phyloP scores from a whole-genome alignment of 805 yeast genomes.

The Yamadazyma laniorum region DNA sequence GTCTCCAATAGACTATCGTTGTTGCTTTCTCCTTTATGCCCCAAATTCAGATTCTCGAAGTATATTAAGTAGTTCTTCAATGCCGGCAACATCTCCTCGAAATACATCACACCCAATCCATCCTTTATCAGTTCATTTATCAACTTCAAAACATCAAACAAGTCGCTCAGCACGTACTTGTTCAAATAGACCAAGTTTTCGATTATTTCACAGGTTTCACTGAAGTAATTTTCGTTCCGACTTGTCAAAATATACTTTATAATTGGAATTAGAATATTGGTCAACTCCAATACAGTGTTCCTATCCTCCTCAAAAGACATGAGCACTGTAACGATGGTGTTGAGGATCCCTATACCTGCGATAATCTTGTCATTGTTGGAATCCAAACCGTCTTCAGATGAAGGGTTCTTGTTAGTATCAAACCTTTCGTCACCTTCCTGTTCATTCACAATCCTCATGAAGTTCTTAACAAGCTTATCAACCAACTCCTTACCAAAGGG shows the following conservation, averaged over 20 bases:
- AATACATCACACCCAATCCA: slow-evolving; percentile 55
- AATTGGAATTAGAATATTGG: slow-evolving; percentile 67
- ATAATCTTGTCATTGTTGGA: slow-evolving; percentile 62
- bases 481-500: slow-evolving; percentile 72
- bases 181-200: slow-evolving; percentile 46
- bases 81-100: slow-evolving; percentile 75
- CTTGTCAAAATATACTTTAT: slow-evolving; percentile 64
- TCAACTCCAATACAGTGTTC: slow-evolving; percentile 61
- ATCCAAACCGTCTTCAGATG: slow-evolving; percentile 20
- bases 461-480: slow-evolving; percentile 65
- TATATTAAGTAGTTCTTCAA: slow-evolving; percentile 70
- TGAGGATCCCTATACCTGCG: slow-evolving; percentile 79
- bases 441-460: slow-evolving; percentile 39
- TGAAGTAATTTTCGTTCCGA: slow-evolving; percentile 67
- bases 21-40: slow-evolving; percentile 31
- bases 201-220: slow-evolving; percentile 71
- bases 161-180: slow-evolving; percentile 50
- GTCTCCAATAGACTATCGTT: slow-evolving; percentile 13
- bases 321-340: slow-evolving; percentile 78
- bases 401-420: slow-evolving; percentile 29
- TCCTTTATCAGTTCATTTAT: slow-evolving; percentile 31
- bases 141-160: slow-evolving; percentile 70
- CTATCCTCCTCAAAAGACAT: slow-evolving; percentile 79
- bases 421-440: slow-evolving; percentile 48
- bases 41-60: not conserved